These are phyloP conservation scores for Neurospora discreta DNA, from an alignment of 495 filamentous ascomycete species.

Conservation along the genomic window DNA sequence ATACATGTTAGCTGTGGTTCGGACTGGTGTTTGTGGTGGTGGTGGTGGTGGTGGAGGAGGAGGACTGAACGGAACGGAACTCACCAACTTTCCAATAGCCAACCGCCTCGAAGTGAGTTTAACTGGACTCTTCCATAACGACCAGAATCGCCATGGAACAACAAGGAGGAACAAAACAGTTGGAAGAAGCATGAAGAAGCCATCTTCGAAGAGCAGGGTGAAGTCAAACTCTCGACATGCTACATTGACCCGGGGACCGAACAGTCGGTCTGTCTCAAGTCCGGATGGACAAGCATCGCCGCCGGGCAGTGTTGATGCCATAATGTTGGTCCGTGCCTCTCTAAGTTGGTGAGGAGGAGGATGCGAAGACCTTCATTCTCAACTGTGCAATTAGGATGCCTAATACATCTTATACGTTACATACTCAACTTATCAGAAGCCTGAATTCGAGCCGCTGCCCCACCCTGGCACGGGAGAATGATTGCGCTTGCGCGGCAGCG, in stretches of 20 bases:
- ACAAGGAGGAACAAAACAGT: conserved; percentile 21
- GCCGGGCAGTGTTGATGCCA: not conserved
- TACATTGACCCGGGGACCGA: conserved; percentile 20
- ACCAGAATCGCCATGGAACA: conserved; percentile 10
- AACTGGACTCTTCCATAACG: conserved; percentile 14
- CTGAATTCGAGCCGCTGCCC: not conserved
- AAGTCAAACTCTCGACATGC: conserved; percentile 27
- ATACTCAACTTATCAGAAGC: not conserved
- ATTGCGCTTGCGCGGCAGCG: not conserved
- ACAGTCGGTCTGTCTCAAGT: conserved; percentile 2
- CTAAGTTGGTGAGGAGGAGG: not conserved
- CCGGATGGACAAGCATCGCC: not conserved
- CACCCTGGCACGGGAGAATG: not conserved
- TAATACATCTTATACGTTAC: not conserved
- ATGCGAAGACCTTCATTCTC: not conserved
- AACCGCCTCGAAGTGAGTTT: conserved; percentile 20
- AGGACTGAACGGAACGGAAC: not conserved
- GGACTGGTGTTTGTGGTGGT: not conserved
- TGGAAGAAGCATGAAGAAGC: conserved; percentile 18
- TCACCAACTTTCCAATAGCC: conserved; percentile 20
- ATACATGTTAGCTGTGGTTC: not conserved
- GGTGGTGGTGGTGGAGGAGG: not conserved
- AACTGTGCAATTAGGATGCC: too few relatives aligned
- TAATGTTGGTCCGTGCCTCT: not conserved
- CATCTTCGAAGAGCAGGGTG: conserved; percentile 27